phyloP scores from a whole-genome alignment of 2,329 filamentous ascomycete genomes.

The Volutella citrinella region DNA sequence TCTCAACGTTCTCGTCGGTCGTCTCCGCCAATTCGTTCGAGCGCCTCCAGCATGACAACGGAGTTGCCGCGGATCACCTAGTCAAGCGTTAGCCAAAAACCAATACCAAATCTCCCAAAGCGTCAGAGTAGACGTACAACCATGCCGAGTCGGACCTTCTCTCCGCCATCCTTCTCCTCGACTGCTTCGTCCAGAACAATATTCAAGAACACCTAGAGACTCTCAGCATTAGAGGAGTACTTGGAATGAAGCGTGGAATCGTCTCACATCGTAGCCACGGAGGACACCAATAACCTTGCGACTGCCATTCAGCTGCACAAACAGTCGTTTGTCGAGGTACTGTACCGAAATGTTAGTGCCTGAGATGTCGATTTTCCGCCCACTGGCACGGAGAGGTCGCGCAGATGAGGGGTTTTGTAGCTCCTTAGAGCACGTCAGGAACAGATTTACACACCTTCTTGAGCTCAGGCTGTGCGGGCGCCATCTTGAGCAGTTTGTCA shows the following conservation, averaged over 20 bases:
- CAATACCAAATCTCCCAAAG: too few relatives aligned
- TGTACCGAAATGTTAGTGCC: slow-evolving; percentile 42
- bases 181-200: slow-evolving; percentile 96
- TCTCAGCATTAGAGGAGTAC: too few relatives aligned
- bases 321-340: slow-evolving; percentile 99
- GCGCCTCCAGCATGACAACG: slow-evolving; percentile 92
- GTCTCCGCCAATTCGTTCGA: slow-evolving; percentile 65
- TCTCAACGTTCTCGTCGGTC: slow-evolving; percentile 41
- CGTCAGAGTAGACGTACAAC: slow-evolving; percentile 79
- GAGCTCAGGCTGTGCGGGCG: slow-evolving; percentile 96
- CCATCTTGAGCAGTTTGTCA: slow-evolving; percentile 63
- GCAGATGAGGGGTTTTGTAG: too few relatives aligned
- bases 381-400: too few relatives aligned
- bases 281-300: slow-evolving; percentile 94
- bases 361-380: too few relatives aligned
- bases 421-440: too few relatives aligned
- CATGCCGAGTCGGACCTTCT: slow-evolving; percentile 90
- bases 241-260: too few relatives aligned
- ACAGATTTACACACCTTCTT: slow-evolving; percentile 96
- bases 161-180: slow-evolving; percentile 88
- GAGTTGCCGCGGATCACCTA: slow-evolving; percentile 96
- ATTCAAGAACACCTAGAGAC: slow-evolving; percentile 87
- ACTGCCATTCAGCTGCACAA: slow-evolving; percentile 96
- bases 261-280: slow-evolving; percentile 93
- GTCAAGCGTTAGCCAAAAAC: slow-evolving; percentile 27